These are phyloP conservation scores for Phyllosticta citrichinensis DNA, from an alignment of 2,329 filamentous ascomycete genomes.

Conservation along the genomic window DNA sequence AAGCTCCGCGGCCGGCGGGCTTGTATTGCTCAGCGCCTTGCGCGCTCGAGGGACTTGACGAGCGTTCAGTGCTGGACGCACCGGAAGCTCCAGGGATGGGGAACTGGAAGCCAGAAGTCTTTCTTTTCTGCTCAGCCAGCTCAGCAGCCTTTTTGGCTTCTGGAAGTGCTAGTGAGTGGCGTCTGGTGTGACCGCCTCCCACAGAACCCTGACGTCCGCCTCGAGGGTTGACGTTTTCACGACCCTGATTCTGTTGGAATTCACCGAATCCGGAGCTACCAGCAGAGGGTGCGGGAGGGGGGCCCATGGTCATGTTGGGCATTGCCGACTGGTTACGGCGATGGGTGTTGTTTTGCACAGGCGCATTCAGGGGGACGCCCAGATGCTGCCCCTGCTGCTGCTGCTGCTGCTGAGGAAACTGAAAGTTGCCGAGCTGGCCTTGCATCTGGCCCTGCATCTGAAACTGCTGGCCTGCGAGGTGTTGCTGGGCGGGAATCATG, in stretches of 20 bases:
- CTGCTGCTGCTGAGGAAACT: conserved; percentile 60
- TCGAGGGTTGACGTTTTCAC: conserved; percentile 59
- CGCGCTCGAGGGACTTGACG: conserved; percentile 43
- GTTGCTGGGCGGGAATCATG: conserved; percentile 80
- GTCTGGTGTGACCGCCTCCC: conserved; percentile 69
- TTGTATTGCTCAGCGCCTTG: conserved; percentile 23
- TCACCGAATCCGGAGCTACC: conserved; percentile 79
- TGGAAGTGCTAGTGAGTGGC: conserved; percentile 87
- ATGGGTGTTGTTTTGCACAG: conserved; percentile 73
- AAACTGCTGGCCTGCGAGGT: conserved; percentile 49
- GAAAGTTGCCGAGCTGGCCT: conserved; percentile 71
- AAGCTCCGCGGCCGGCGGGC: conserved; percentile 38
- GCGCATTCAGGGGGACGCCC: conserved; percentile 63
- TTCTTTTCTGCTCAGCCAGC: conserved; percentile 90
- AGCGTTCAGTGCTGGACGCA: conserved; percentile 38
- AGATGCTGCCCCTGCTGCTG: conserved; percentile 46
- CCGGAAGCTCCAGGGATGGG: conserved; percentile 62
- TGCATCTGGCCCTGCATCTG: conserved; percentile 56
- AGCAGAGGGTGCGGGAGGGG: conserved; percentile 85
- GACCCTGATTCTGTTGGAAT: conserved; percentile 51
- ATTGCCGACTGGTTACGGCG: conserved; percentile 97
- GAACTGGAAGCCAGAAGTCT: conserved; percentile 90
- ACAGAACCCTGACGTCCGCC: conserved; percentile 59
- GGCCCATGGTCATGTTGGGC: conserved; percentile 82
- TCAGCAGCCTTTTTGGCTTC: conserved; percentile 98